Base-by-base conservation (phyloP, 108 stramenopile species). In the Phaeodactylum tricornutum region DNA sequence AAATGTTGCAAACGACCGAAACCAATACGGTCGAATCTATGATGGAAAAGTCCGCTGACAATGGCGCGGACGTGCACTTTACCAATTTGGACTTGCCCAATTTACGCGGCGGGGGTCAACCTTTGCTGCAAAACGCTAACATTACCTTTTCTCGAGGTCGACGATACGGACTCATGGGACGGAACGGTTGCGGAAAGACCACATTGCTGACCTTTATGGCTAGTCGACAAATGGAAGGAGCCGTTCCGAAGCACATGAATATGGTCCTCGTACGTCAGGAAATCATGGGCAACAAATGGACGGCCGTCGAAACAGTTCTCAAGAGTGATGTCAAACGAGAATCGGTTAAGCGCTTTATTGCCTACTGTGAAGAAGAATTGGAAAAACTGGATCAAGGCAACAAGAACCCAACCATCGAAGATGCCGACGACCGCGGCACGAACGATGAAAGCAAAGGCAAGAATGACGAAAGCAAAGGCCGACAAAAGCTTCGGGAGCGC, bases 161-260 rank as follows among this genome's bases (percentile, higher is more conserved):
- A 6, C 47, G 86, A 22, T 94, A 94, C 61, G 93, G 93, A 17
- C 52, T 95, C 25, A 83, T 94, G 54, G 93, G 95, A 5, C 51
- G 79, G 7, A 95, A 95, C 62, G 92, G 84, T 2, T 72, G 75
- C 39, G 95, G 95, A 1, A 96, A 93, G 59, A 84, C 87, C 24
- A 91, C 88, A 22, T 53, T 90, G 39, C 43, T 49, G n/a, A n/a
- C n/a, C n/a, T n/a, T n/a, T n/a, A n/a, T n/a, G n/a, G n/a, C 32
- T 23, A 21, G 47, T 24, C 56, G 56, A 9, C n/a, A 52, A 55
- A 32, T 56, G 22, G 53, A 46, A 21, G 64, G 60, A 0, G 77
- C 71, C 8, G 62, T 84, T 0, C 78, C 78, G 24, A 71, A 68
- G 25, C 74, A 66, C 31, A 73, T 84, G 72, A 47, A 62, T 1